Percentiles rank a stretch among this genome's conserved stretches.
Evolutionary conservation across 1,284 basidiomycete genomes (phyloP).

Genomic region (Volvariella volvacea): DNA sequence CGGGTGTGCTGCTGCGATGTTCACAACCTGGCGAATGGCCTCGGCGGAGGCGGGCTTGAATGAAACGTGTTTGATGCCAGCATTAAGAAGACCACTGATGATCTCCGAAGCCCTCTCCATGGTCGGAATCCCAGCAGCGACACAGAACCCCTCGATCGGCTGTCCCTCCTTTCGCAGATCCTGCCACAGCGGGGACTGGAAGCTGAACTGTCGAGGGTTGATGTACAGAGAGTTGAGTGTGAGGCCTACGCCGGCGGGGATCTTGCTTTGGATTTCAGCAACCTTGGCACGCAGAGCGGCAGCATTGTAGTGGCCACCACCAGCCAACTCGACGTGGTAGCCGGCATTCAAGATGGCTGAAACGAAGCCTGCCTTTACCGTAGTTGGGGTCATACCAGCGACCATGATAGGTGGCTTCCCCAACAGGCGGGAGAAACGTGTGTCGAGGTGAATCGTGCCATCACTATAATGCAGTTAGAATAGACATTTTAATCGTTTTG

Average conservation of each 20-base stretch:
- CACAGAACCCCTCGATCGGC: constrained; percentile 96
- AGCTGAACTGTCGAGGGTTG: constrained; percentile 94
- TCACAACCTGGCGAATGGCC: constrained; percentile 94
- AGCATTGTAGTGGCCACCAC: constrained; percentile 95
- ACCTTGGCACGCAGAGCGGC: constrained; percentile 86
- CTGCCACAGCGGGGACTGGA: constrained; percentile 97
- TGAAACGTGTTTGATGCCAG: constrained; percentile 90
- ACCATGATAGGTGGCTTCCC: constrained; percentile 99
- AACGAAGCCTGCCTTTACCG: constrained; percentile 90
- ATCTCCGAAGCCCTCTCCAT: constrained; percentile 94
- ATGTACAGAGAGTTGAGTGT: constrained; percentile 97
- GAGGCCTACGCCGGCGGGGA: constrained; percentile 84
- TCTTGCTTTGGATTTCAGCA: constrained; percentile 78
- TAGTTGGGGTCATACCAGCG: constrained; percentile 96
- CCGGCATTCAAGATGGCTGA: constrained; percentile 90
- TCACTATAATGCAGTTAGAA: constrained; percentile 53
- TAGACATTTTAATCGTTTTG: constrained; percentile 1
- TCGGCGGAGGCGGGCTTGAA: constrained; percentile 98
- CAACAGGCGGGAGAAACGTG: constrained; percentile 90
- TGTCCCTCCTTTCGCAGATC: constrained; percentile 94
- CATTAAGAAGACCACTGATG: constrained; percentile 67
- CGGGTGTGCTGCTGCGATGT: constrained; percentile 91
- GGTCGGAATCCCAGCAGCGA: constrained; percentile 92
- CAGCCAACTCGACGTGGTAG: constrained; percentile 94
- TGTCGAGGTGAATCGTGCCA: constrained; percentile 89